A percentile compares a stretch with the other conserved stretches of the same genome.
Evolutionary conservation across 495 filamentous ascomycete species (phyloP).

Genomic region (Thermochaetoides thermophila): DNA sequence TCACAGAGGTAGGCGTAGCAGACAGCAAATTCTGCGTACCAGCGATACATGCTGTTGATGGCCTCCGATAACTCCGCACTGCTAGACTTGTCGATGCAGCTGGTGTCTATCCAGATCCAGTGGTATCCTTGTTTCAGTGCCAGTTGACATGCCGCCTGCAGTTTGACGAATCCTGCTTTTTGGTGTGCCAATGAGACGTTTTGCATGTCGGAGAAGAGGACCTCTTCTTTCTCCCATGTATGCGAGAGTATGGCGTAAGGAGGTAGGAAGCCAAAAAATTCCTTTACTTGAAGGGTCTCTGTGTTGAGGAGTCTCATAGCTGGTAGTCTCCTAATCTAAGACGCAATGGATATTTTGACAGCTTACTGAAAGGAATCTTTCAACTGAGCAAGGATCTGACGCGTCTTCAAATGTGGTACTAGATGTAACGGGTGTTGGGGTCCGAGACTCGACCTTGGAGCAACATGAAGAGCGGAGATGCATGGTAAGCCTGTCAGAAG

Average conservation of each 20-base stretch:
- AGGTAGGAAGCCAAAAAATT: too few relatives aligned
- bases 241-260: background rate
- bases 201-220: background rate
- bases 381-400: too few relatives aligned
- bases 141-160: background rate
- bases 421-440: too few relatives aligned
- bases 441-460: too few relatives aligned
- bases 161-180: background rate
- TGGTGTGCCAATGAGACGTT: background rate
- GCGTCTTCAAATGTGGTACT: too few relatives aligned
- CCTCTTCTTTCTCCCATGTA: background rate
- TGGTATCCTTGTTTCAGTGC: background rate
- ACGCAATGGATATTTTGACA: too few relatives aligned
- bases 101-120: constrained; percentile 7
- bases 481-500: too few relatives aligned
- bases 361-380: too few relatives aligned
- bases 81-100: constrained; percentile 11
- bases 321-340: too few relatives aligned
- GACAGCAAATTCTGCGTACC: constrained; percentile 1
- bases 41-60: constrained; percentile 10
- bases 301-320: too few relatives aligned
- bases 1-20: constrained; percentile 10
- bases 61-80: constrained; percentile 10
- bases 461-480: too few relatives aligned
- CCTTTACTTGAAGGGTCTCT: too few relatives aligned